Base-by-base conservation (phyloP, 2,329 filamentous ascomycete species). In the Aureobasidium melanogenum region DNA sequence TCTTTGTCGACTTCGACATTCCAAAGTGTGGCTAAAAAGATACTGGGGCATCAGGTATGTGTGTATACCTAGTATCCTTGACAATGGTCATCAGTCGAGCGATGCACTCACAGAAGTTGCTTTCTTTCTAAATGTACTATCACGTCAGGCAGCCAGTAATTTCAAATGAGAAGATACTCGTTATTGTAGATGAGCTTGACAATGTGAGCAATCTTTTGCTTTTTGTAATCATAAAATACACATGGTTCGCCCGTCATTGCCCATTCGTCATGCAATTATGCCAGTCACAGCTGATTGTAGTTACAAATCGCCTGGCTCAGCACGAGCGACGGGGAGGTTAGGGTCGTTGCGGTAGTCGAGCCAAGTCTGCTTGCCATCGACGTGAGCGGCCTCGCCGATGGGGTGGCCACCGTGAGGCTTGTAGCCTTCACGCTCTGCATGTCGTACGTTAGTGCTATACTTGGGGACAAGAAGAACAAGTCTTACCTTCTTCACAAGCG, bases 291-390 rank as follows among this genome's bases (percentile, higher is more conserved):
- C n/a, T 14, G 15, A 36, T 22, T 7, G 8, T 2, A 17, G 36
- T 22, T 46, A 57, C 39, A 34, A 17, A 34, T 58, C 43, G 28
- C 32, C 46, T 32, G 56, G 56, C 10, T 41, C 30, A 9, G 56
- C 56, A 24, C 56, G 56, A 43, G 34, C 56, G 14, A 60, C 46
- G n/a, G 56, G 56, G 19, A 60, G 36, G 46, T 5, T 60, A n/a
- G 44, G 44, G 34, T 61, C 59, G 34, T 61, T 61, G 30, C 50
- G 59, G 59, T 61, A 61, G 43, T 61, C 50, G 17, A 61, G 34
- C 48, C 48, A 61, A 48, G 59, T 61, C n/a, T 36, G 39, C 24
- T 61, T 38, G 17, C 50, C 48, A 12, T 38, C 36, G 2, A 7
- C 57, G 26, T 61, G 59, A 2, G 59, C 59, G 5, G 50, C 59